Evolutionary conservation across 768 basidiomycete genomes (phyloP).

Genomic region (Trametes meyenii): DNA sequence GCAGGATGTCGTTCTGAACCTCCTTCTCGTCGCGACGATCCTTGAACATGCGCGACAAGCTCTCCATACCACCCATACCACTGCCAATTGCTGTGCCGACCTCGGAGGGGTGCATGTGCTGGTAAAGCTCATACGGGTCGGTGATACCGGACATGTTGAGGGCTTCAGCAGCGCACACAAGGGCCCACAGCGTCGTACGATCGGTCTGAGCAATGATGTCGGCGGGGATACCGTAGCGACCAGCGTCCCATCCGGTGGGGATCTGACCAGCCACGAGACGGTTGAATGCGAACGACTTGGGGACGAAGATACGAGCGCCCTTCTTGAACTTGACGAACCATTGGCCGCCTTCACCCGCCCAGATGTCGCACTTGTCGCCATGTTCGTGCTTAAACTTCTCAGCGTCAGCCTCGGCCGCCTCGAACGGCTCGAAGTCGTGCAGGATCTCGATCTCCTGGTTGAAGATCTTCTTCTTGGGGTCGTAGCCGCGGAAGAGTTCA

Average conservation of each 20-base stretch:
- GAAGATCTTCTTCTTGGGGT: conserved; percentile 97
- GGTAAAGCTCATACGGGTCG: conserved; percentile 97
- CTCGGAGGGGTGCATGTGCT: conserved; percentile 95
- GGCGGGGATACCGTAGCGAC: conserved; percentile 94
- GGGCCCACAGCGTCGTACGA: conserved; percentile 90
- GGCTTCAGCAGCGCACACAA: conserved; percentile 93
- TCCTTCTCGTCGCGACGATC: conserved; percentile 98
- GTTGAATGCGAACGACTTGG: conserved; percentile 94
- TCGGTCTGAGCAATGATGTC: conserved; percentile 96
- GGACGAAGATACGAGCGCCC: conserved; percentile 89
- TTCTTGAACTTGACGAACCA: conserved; percentile 99
- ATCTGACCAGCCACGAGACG: conserved; percentile 95
- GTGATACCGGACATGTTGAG: conserved; percentile 96
- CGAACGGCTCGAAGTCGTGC: conserved; percentile 95
- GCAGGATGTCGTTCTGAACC: conserved; percentile 96
- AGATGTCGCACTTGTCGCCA: conserved; percentile 94
- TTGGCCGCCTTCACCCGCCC: conserved; percentile 89
- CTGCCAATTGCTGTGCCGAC: conserved; percentile 93
- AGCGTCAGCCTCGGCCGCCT: conserved; percentile 89
- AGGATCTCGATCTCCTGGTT: conserved; percentile 96
- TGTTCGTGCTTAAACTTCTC: conserved; percentile 96
- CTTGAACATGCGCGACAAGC: conserved; percentile 96
- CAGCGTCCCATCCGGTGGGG: conserved; percentile 96
- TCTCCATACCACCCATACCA: conserved; percentile 96
- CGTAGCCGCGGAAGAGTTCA: conserved; percentile 96